These are phyloP conservation scores for Yamadazyma diddensiae DNA, from an alignment of 1,139 yeast species.

Conservation along the genomic window DNA sequence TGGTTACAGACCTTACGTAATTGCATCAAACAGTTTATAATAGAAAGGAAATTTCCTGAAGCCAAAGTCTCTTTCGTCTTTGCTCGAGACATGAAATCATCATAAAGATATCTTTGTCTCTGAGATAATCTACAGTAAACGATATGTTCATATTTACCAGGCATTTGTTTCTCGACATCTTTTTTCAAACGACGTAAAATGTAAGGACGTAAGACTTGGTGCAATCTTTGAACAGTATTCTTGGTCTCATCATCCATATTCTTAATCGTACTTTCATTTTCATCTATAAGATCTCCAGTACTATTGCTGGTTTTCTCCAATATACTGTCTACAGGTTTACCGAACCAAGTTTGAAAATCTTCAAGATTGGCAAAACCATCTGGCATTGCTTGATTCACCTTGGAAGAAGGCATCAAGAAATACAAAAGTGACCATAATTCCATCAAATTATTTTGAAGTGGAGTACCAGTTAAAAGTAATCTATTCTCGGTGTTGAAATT, in stretches of 20 bases:
- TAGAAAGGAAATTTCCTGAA: constrained; percentile 91
- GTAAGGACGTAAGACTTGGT: constrained; percentile 92
- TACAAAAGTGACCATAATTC: constrained; percentile 93
- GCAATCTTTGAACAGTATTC: constrained; percentile 82
- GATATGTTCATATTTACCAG: constrained; percentile 94
- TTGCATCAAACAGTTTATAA: constrained; percentile 97
- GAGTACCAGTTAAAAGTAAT: constrained; percentile 89
- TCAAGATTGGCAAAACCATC: constrained; percentile 95
- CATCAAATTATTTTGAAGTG: constrained; percentile 86
- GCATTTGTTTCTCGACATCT: constrained; percentile 99
- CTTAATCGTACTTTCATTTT: constrained; percentile 35
- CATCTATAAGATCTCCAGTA: constrained; percentile 51
- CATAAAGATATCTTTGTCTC: constrained; percentile 87
- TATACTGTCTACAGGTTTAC: constrained; percentile 89
- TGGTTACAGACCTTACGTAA: constrained; percentile 96
- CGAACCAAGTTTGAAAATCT: constrained; percentile 98
- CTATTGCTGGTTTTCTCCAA: constrained; percentile 59
- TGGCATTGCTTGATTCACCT: constrained; percentile 71
- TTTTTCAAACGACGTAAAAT: constrained; percentile 86
- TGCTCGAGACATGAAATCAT: constrained; percentile 96
- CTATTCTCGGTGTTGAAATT: constrained; percentile 92
- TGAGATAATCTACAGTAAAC: constrained; percentile 89
- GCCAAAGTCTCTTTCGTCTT: constrained; percentile 92
- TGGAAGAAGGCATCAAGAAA: constrained; percentile 91
- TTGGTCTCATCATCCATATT: constrained; percentile 65